These are phyloP conservation scores for Hermanozyma aechmeae DNA, from an alignment of 805 yeast species.

Conservation along the genomic window DNA sequence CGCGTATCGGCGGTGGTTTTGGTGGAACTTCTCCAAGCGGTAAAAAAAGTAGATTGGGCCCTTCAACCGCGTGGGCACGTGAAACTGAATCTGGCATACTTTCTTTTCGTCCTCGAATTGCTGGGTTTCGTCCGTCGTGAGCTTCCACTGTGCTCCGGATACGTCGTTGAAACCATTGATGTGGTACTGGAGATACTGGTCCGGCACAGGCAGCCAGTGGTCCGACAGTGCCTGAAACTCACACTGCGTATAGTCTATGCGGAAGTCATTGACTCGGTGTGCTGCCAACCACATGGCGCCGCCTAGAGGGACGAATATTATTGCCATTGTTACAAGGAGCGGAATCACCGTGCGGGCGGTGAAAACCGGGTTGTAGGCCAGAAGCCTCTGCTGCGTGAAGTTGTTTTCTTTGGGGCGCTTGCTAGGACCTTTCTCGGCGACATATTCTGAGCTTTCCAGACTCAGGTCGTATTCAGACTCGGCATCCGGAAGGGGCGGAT, in stretches of 20 bases:
- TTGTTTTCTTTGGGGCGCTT: slow-evolving; percentile 59
- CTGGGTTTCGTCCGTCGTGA: slow-evolving; percentile 32
- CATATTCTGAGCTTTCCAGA: neutral
- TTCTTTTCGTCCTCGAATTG: slow-evolving; percentile 39
- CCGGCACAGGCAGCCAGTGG: slow-evolving; percentile 28
- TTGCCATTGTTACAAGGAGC: slow-evolving; percentile 26
- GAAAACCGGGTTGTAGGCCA: slow-evolving; percentile 39
- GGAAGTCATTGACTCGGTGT: slow-evolving; percentile 26
- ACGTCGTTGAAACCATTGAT: slow-evolving; percentile 5
- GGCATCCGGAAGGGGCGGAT: neutral
- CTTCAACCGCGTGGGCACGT: slow-evolving; percentile 20
- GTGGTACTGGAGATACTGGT: slow-evolving; percentile 25
- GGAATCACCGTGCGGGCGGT: slow-evolving; percentile 36
- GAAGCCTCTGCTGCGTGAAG: slow-evolving; percentile 47
- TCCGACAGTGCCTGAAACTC: slow-evolving; percentile 22
- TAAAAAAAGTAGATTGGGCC: slow-evolving; percentile 36
- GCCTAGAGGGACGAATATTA: slow-evolving; percentile 34
- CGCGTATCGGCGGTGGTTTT: slow-evolving; percentile 36
- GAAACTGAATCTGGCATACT: slow-evolving; percentile 35
- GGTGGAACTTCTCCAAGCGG: slow-evolving; percentile 30
- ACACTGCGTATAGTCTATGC: slow-evolving; percentile 34
- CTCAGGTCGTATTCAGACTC: neutral
- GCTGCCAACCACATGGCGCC: slow-evolving; percentile 41
- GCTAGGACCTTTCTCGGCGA: no score
- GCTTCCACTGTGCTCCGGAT: slow-evolving; percentile 25